Conservation (phyloP, 257 asterid species). For the Solanum lycopersicoides region DNA sequence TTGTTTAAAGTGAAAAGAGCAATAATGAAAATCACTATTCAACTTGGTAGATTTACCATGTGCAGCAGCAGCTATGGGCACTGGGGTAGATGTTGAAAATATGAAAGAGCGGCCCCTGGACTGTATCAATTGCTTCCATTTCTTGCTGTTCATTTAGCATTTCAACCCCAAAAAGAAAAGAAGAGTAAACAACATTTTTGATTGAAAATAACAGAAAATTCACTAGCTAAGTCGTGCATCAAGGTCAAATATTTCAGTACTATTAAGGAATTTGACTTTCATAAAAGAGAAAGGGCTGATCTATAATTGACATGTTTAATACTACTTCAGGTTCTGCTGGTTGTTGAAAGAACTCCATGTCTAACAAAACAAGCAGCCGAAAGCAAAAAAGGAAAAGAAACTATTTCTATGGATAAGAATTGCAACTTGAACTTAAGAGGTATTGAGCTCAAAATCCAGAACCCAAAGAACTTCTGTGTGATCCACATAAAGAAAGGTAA, state of each 20-base stretch:
- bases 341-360: background rate
- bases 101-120: constrained; percentile 96
- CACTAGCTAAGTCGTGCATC: background rate
- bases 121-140: constrained; percentile 91
- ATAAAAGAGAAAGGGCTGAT: background rate
- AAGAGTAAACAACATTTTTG: background rate
- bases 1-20: background rate
- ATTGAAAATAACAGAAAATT: background rate
- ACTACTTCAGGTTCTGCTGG: background rate
- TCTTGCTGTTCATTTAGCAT: constrained; percentile 53
- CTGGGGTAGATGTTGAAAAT: constrained; percentile 91
- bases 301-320: background rate
- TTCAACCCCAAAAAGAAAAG: background rate
- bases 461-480: background rate
- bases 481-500: background rate
- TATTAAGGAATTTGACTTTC: background rate
- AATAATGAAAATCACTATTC: background rate
- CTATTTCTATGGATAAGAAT: background rate
- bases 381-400: background rate
- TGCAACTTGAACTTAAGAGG: background rate
- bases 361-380: background rate
- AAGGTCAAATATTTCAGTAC: background rate
- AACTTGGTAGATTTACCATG: constrained; percentile 35
- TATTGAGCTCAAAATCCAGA: background rate
- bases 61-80: constrained; percentile 94